phyloP scores from a whole-genome alignment of 768 basidiomycete genomes.

The Collybia sp. region DNA sequence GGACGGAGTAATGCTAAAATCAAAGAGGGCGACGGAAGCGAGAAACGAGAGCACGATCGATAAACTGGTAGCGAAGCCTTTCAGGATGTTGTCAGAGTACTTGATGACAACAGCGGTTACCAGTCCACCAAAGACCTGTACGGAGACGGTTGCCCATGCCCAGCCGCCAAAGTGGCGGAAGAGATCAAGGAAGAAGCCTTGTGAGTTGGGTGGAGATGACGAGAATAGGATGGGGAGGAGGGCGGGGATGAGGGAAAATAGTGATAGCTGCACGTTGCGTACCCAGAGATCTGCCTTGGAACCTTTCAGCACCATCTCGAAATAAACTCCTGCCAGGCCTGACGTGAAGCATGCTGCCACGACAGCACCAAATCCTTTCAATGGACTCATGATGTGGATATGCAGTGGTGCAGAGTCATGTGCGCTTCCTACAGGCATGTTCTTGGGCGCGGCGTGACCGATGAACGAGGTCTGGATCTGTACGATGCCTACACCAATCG shows the following conservation, averaged over 20 bases:
- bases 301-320: constrained; percentile 89
- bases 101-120: constrained; percentile 96
- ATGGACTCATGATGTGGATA: constrained; percentile 74
- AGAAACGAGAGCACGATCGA: constrained; percentile 95
- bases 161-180: constrained; percentile 89
- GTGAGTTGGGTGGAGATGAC: constrained; percentile 33
- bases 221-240: constrained; percentile 71
- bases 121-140: constrained; percentile 91
- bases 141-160: constrained; percentile 92
- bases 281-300: constrained; percentile 85
- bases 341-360: constrained; percentile 85
- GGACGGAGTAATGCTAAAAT: constrained; percentile 80
- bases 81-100: constrained; percentile 92
- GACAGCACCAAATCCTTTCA: constrained; percentile 82
- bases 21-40: constrained; percentile 86
- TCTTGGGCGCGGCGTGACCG: constrained; percentile 17
- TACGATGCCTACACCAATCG: constrained; percentile 89
- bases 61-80: constrained; percentile 95
- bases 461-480: constrained; percentile 75
- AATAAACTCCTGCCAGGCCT: constrained; percentile 89
- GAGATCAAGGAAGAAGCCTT: constrained; percentile 49
- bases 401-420: constrained; percentile 45
- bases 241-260: constrained; percentile 90
- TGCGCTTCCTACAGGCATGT: constrained; percentile 58
- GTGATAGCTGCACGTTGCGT: constrained; percentile 82